These are phyloP conservation scores for Alternaria longipes DNA, from an alignment of 2,329 filamentous ascomycete species.

Conservation along the genomic window DNA sequence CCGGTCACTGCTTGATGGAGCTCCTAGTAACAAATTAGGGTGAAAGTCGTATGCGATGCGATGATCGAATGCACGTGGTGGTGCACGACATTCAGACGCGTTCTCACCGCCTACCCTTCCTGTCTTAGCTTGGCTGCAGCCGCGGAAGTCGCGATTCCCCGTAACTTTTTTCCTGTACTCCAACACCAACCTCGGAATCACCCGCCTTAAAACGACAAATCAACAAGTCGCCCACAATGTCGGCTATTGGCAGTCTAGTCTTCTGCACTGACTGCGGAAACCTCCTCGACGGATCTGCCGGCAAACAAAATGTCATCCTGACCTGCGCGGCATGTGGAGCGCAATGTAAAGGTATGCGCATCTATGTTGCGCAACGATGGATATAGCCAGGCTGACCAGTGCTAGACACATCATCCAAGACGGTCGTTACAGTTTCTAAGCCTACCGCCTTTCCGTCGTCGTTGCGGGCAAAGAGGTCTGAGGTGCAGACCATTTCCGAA, in stretches of 20 bases:
- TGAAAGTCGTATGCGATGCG: conserved; percentile 9
- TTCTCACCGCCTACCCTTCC: conserved; percentile 40
- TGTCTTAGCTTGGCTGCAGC: conserved; percentile 22
- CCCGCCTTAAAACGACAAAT: conserved; percentile 4
- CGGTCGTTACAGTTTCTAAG: conserved; percentile 84
- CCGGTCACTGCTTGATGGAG: not conserved
- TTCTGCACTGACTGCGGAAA: conserved; percentile 96
- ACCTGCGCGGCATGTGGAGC: conserved; percentile 87
- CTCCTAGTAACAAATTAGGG: not conserved
- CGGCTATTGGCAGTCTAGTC: conserved; percentile 86
- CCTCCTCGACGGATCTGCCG: conserved; percentile 81
- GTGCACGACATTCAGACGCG: conserved; percentile 24
- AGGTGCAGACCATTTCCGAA: conserved; percentile 80
- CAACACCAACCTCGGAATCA: conserved; percentile 4
- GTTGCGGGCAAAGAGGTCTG: conserved; percentile 86
- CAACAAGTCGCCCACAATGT: conserved; percentile 65
- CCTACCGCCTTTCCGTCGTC: conserved; percentile 88
- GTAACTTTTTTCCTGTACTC: conserved; percentile 31
- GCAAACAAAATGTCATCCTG: conserved; percentile 77
- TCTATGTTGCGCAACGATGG: not conserved
- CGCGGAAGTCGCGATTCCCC: conserved; percentile 28
- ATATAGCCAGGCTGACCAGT: not conserved
- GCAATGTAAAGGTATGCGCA: conserved; percentile 50
- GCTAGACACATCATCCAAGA: conserved; percentile 64
- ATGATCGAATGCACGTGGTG: conserved; percentile 13